Evolutionary conservation across 2,329 filamentous ascomycete genomes (phyloP), one percentile per base, ranked within the genome.

Genomic region (Cladosporium velox): DNA sequence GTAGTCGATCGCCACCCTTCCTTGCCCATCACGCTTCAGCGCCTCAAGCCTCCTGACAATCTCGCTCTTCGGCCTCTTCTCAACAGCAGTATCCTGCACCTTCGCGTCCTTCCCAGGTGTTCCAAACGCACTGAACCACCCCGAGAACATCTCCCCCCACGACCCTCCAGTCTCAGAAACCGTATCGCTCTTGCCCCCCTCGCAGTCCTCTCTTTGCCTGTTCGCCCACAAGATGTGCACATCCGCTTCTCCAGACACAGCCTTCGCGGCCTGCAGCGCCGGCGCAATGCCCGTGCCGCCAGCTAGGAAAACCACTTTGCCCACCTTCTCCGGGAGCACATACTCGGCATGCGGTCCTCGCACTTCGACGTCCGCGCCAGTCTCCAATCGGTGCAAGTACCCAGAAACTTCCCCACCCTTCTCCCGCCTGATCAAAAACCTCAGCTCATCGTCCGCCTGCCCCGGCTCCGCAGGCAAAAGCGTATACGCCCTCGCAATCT

Each of bases 271-370:
- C 79, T 98, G 94, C 77, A 98, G 79, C 8, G 93, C 95, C 0
- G 94, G 92, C 18, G 92, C 93, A 72, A 99, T 91, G 0, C 95
- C 94, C 0, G 95, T 99, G 0, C 95, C 95, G 1, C 93, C 95
- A 1, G 93, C 95, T 26, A 98, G 81, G 74, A 98, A 97, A 1
- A 97, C 82, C 2, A 97, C 83, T 67, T 85, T 81, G 59, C 80
- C 77, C 30, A 86, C 82, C 65, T 84, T 77, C 24, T 74, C 74
- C 4, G 86, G 84, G 7, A 90, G 77, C 26, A 81, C 77, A 58
- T 72, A 91, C 57, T 94, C 92, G 0, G 87, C 77, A 71, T 90
- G 87, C 3, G 94, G 93, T 0, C 95, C 94, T 51, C 95, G 86
- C 51, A 97, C 79, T 75, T 92, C 89, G 52, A 98, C 82, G 4